phyloP scores from a whole-genome alignment of 2,329 filamentous ascomycete genomes.

The Harringtonia lauricola region DNA sequence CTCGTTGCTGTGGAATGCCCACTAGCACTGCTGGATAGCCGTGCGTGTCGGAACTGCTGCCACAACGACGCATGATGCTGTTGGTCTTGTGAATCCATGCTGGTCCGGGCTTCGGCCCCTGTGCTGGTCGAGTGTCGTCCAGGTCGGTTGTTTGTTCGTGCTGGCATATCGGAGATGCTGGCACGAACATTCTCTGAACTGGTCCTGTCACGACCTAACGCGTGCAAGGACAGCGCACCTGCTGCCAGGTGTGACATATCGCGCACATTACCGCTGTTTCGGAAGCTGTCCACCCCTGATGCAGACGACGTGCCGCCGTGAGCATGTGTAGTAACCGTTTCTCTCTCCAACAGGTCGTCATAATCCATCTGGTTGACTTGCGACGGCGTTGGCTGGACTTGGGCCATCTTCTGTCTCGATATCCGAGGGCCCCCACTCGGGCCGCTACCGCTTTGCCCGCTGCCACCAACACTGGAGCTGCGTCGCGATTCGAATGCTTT shows the following conservation, averaged over 20 bases:
- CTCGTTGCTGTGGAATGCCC: constrained; percentile 22
- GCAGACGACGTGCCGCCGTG: constrained; percentile 10
- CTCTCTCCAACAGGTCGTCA: constrained; percentile 24
- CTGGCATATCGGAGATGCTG: constrained; percentile 17
- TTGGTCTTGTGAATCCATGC: constrained; percentile 24
- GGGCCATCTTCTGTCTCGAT: constrained; percentile 11
- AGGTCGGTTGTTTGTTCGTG: constrained; percentile 10
- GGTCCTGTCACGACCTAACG: too few relatives aligned
- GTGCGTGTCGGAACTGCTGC: constrained; percentile 20
- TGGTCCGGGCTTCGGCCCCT: constrained; percentile 15
- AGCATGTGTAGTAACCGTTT: constrained; percentile 8
- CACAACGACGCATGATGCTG: constrained; percentile 10
- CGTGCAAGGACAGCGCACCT: too few relatives aligned
- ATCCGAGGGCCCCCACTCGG: background rate
- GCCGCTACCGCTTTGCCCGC: background rate
- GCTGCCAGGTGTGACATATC: too few relatives aligned
- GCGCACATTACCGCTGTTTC: too few relatives aligned
- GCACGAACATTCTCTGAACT: background rate
- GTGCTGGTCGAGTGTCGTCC: constrained; percentile 12
- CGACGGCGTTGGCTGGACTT: constrained; percentile 26
- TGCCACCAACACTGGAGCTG: background rate
- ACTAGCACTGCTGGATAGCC: constrained; percentile 32
- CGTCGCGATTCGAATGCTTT: constrained; percentile 20
- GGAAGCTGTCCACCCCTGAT: constrained; percentile 10
- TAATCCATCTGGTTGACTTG: constrained; percentile 31